phyloP scores from a whole-genome alignment of 345 rosid species.

The Tarenaya hassleriana region DNA sequence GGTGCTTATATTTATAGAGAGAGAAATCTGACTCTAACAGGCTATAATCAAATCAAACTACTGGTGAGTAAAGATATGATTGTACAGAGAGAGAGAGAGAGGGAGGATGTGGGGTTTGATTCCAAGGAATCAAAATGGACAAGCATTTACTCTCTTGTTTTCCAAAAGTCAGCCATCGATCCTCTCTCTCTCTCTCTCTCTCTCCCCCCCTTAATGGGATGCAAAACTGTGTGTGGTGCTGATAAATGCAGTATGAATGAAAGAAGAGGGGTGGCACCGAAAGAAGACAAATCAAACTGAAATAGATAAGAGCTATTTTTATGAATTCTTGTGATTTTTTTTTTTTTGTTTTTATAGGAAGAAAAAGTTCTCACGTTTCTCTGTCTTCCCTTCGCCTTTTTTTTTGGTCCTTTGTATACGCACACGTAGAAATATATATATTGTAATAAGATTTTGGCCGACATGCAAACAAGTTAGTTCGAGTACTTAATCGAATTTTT shows the following conservation, averaged over 20 bases:
- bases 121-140: conserved; percentile 59
- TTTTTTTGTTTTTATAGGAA: too few species aligned
- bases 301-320: too few species aligned
- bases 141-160: conserved; percentile 64
- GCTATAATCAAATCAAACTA: too few species aligned
- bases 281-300: conserved; percentile 22
- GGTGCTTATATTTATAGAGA: conserved; percentile 33
- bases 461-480: too few species aligned
- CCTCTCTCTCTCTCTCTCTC: conserved; percentile 5
- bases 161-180: conserved; percentile 50
- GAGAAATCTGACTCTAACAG: not conserved
- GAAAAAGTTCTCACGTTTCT: too few species aligned
- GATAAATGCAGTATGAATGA: conserved; percentile 27
- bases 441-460: too few species aligned
- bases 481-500: too few species aligned
- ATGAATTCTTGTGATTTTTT: too few species aligned
- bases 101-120: conserved; percentile 25
- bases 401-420: too few species aligned
- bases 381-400: too few species aligned
- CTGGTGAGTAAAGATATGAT: conserved; percentile 11
- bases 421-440: too few species aligned
- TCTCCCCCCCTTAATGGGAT: conserved; percentile 8
- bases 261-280: conserved; percentile 30
- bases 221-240: conserved; percentile 29
- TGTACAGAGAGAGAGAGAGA: conserved; percentile 9